These are phyloP conservation scores for Fusarium chaquense DNA, from an alignment of 2,329 filamentous ascomycete species.

Conservation along the genomic window DNA sequence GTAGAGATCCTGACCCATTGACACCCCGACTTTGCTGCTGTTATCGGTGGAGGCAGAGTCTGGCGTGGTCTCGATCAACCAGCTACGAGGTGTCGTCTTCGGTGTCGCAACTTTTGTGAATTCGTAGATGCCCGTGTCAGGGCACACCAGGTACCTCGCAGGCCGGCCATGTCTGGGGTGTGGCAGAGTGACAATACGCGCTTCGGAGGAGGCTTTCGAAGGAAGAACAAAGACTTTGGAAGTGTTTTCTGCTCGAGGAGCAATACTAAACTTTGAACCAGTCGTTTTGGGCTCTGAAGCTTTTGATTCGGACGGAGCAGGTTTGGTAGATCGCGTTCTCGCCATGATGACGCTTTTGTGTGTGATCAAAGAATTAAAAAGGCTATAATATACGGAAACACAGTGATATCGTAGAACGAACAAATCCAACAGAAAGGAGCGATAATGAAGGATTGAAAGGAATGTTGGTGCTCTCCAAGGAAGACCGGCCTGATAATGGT, in stretches of 20 bases:
- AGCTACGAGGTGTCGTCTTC: constrained; percentile 68
- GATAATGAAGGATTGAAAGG: not conserved
- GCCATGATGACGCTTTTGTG: constrained; percentile 56
- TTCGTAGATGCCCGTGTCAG: constrained; percentile 72
- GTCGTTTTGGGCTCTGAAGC: constrained; percentile 48
- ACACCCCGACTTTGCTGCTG: constrained; percentile 54
- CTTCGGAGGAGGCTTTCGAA: constrained; percentile 62
- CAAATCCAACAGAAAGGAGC: not conserved
- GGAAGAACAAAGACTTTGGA: constrained; percentile 72
- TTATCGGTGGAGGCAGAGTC: constrained; percentile 17
- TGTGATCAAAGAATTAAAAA: not conserved
- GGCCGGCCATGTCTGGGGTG: constrained; percentile 68
- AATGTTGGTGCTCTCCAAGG: constrained; percentile 2
- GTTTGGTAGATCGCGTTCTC: constrained; percentile 61
- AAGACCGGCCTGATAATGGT: not conserved
- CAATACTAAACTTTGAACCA: constrained; percentile 57
- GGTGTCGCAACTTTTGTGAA: constrained; percentile 69
- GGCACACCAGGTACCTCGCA: constrained; percentile 72
- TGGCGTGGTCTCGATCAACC: constrained; percentile 64
- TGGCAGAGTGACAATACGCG: constrained; percentile 70
- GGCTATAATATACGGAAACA: not conserved
- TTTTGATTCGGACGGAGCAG: constrained; percentile 43
- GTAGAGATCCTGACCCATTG: constrained; percentile 79
- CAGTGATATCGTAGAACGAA: not conserved
- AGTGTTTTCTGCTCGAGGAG: constrained; percentile 57